Percentiles rank a stretch among this genome's conserved stretches.
Evolutionary conservation across 768 basidiomycete genomes (phyloP).

Genomic region (Boletus subparvulus): DNA sequence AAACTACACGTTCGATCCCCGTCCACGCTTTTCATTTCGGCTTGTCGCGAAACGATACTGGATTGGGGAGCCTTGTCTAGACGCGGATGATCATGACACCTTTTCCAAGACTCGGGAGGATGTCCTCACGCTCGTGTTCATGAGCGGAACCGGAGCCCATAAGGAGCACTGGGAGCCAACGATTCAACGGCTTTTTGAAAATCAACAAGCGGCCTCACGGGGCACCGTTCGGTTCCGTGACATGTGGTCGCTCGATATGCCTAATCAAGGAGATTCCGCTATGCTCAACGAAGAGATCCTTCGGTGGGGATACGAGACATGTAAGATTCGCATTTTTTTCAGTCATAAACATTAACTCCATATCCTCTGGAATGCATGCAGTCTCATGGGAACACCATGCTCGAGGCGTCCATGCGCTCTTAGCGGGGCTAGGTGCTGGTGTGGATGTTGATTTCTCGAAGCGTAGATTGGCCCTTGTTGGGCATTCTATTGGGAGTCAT

Average conservation of each 20-base stretch:
- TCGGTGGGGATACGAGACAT: no score
- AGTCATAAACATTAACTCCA: not conserved
- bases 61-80: not conserved
- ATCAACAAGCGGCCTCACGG: not conserved
- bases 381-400: conserved; percentile 7
- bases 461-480: not conserved
- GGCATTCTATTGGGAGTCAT: conserved; percentile 2
- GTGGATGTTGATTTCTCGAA: conserved; percentile 11
- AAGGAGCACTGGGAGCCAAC: not conserved
- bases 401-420: conserved; percentile 7
- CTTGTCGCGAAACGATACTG: conserved; percentile 12
- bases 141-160: not conserved
- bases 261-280: no score
- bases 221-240: not conserved
- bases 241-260: conserved; percentile 6
- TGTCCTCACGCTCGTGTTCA: conserved; percentile 1
- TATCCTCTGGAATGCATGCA: not conserved
- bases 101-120: not conserved
- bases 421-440: not conserved
- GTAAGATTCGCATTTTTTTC: no score
- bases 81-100: not conserved
- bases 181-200: not conserved
- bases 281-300: no score
- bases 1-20: conserved; percentile 10
- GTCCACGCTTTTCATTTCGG: conserved; percentile 7